Evolutionary conservation across 352 stramenopile genomes (phyloP).

Genomic region (Pythium sp.): DNA sequence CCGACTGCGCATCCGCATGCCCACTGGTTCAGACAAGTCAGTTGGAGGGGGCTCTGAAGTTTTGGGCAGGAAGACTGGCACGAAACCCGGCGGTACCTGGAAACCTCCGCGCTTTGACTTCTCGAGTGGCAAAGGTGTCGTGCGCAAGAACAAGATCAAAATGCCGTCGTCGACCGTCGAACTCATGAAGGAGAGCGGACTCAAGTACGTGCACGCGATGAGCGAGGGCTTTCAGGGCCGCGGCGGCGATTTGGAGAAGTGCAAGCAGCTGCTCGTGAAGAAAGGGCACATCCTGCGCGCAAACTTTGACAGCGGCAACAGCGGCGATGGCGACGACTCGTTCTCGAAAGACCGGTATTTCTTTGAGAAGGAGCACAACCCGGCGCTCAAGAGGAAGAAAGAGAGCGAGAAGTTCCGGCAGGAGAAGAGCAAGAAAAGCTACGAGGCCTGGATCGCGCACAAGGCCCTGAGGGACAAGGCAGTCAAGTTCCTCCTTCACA

Average conservation of each 20-base stretch:
- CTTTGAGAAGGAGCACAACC: conserved; percentile 72
- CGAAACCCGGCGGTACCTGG: conserved; percentile 19
- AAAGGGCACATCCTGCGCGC: conserved; percentile 71
- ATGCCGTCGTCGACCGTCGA: conserved; percentile 72
- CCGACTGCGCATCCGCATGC: conserved; percentile 68
- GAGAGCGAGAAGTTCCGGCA: conserved; percentile 38
- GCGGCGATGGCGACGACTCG: conserved; percentile 38
- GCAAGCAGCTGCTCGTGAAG: conserved; percentile 67
- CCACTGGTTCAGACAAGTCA: conserved; percentile 18
- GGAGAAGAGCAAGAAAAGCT: conserved; percentile 70
- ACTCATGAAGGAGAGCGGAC: conserved; percentile 66
- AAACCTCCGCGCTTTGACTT: conserved; percentile 73
- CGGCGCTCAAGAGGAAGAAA: conserved; percentile 46
- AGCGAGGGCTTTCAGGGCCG: conserved; percentile 82
- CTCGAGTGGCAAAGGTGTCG: conserved; percentile 55
- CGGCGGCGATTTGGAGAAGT: conserved; percentile 81
- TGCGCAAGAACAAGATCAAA: conserved; percentile 52
- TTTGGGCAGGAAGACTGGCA: conserved; percentile 2
- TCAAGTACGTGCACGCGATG: conserved; percentile 86
- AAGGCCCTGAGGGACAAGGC: conserved; percentile 82
- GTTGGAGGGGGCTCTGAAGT: background rate
- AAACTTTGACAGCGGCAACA: conserved; percentile 53
- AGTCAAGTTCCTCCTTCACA: conserved; percentile 63
- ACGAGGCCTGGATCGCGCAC: conserved; percentile 69
- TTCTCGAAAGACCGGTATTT: conserved; percentile 74